Conservation (phyloP, 306 rosid genomes). For the Amphicarpaea edgeworthii region DNA sequence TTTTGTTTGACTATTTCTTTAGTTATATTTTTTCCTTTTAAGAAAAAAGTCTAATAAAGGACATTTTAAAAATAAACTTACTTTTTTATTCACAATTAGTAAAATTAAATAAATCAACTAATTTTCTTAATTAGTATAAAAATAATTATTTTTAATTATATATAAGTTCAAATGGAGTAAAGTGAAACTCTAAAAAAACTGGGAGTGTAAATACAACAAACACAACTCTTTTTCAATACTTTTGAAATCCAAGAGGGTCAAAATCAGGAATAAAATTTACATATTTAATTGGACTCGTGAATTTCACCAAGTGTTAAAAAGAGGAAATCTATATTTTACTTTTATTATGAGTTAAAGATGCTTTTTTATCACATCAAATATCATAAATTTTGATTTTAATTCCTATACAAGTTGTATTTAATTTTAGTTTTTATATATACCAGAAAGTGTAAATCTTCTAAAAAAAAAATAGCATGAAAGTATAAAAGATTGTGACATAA, state of each 20-base stretch:
- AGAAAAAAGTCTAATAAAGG: no score
- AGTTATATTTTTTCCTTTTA: no score
- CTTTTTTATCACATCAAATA: background rate
- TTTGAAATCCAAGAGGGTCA: background rate
- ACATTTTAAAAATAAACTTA: no score
- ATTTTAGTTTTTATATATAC: background rate
- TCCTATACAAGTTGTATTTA: background rate
- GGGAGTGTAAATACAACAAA: background rate
- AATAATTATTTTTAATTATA: no score
- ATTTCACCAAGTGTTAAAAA: background rate
- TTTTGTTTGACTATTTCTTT: no score
- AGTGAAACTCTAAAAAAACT: background rate
- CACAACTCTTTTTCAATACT: no score
- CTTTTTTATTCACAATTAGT: no score
- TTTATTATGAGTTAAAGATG: background rate
- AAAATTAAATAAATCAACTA: no score
- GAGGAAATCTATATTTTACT: background rate
- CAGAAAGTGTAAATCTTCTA: no score
- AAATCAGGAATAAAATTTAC: background rate
- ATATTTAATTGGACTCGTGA: background rate
- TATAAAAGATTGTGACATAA: background rate
- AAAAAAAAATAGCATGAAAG: no score
- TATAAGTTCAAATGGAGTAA: no score
- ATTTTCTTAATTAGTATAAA: no score
- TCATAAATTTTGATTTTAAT: background rate